Evolutionary conservation across 371 early-diverging fungal genomes (phyloP).

Genomic region (Mortierella sp.): DNA sequence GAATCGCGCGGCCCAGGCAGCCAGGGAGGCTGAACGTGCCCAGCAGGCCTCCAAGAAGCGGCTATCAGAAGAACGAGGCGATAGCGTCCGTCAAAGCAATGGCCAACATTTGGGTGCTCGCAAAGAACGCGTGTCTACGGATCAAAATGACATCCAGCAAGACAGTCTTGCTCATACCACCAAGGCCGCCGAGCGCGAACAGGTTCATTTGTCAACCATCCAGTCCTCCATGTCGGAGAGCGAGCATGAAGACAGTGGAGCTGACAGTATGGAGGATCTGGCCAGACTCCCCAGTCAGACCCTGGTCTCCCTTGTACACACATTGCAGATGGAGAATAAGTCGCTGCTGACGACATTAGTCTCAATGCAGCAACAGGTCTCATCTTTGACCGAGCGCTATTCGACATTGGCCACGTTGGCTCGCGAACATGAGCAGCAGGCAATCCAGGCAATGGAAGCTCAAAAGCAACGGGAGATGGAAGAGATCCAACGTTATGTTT

Average conservation of each 20-base stretch:
- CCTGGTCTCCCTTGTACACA: constrained; percentile 57
- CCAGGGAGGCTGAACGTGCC: constrained; percentile 21
- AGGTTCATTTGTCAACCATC: neutral
- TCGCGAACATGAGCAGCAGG: constrained; percentile 65
- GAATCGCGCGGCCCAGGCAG: constrained; percentile 36
- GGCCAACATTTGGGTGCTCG: neutral
- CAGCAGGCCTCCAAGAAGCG: constrained; percentile 19
- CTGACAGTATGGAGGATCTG: constrained; percentile 37
- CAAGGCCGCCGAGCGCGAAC: neutral
- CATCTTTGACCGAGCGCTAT: constrained; percentile 59
- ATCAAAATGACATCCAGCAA: constrained; percentile 5
- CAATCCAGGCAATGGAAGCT: constrained; percentile 59
- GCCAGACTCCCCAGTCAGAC: constrained; percentile 43
- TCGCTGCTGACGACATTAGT: constrained; percentile 59
- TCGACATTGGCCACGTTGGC: constrained; percentile 59
- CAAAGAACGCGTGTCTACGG: constrained; percentile 2
- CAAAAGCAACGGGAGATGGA: constrained; percentile 67
- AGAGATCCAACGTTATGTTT: constrained; percentile 59
- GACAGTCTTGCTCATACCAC: constrained; percentile 5
- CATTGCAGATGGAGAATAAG: constrained; percentile 61
- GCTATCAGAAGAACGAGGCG: constrained; percentile 14
- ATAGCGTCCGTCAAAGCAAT: constrained; percentile 11
- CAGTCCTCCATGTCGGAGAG: constrained; percentile 1
- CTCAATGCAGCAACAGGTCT: constrained; percentile 66
- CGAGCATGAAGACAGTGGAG: constrained; percentile 22